Conservation (phyloP, 192 early-diverging fungal genomes). For the Umbelopsis vinacea region DNA sequence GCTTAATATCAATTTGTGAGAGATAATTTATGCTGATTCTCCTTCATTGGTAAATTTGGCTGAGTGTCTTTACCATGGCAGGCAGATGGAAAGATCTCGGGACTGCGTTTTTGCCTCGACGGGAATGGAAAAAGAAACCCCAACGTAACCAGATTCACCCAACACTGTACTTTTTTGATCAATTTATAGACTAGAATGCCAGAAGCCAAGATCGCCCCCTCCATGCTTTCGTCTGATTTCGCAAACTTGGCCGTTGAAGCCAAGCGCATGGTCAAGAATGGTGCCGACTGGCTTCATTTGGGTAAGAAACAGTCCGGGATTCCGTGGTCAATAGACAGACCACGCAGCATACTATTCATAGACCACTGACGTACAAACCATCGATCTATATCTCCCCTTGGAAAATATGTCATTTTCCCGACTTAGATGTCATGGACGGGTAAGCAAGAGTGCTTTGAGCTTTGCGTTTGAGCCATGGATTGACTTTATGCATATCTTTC, state of each 20-base stretch:
- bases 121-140: neutral
- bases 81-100: no score
- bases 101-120: no score
- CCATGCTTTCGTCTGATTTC: constrained; percentile 92
- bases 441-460: constrained; percentile 35
- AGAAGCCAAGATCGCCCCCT: constrained; percentile 86
- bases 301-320: constrained; percentile 48
- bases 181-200: constrained; percentile 54
- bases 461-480: no score
- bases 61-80: no score
- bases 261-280: constrained; percentile 83
- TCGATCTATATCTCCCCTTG: constrained; percentile 1
- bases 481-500: neutral
- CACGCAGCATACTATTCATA: neutral
- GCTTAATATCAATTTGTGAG: neutral
- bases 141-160: neutral
- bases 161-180: neutral
- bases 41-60: no score
- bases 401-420: neutral
- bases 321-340: neutral
- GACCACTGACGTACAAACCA: constrained; percentile 7
- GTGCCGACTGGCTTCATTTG: constrained; percentile 93
- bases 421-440: constrained; percentile 92
- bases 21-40: neutral
- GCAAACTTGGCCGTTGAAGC: constrained; percentile 82